Percentiles rank a stretch among this genome's conserved stretches.
These are phyloP conservation scores for Zasmidium angulare DNA, from an alignment of 2,329 filamentous ascomycete species.

Conservation along the genomic window DNA sequence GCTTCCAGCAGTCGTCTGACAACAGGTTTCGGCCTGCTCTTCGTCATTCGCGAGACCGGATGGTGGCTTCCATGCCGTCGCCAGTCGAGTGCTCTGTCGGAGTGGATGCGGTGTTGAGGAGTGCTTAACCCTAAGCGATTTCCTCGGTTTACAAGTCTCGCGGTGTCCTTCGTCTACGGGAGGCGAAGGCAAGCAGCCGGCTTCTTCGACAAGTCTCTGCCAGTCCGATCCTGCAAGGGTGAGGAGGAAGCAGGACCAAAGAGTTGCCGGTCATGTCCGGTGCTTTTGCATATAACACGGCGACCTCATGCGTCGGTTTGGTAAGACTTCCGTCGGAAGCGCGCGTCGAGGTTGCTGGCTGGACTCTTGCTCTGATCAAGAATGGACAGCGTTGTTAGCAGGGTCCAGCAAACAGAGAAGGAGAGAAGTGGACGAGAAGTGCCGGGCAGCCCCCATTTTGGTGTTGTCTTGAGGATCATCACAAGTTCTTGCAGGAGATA, in stretches of 20 bases:
- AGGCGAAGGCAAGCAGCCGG: conserved; percentile 63
- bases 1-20: conserved; percentile 12
- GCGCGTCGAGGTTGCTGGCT: conserved; percentile 71
- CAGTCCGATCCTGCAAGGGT: conserved; percentile 17
- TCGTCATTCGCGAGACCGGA: conserved; percentile 9
- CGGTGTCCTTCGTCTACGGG: conserved; percentile 32
- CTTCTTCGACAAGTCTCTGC: conserved; percentile 62
- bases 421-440: conserved; percentile 53
- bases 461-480: conserved; percentile 54
- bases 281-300: conserved; percentile 38
- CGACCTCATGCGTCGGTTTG: conserved; percentile 71
- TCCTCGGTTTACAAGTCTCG: conserved; percentile 61
- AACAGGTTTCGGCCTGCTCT: conserved; percentile 34
- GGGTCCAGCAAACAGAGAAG: conserved; percentile 33
- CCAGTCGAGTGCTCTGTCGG: conserved; percentile 27
- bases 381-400: conserved; percentile 56
- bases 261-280: conserved; percentile 34
- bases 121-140: conserved; percentile 95
- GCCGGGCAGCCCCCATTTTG: conserved; percentile 48
- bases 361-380: conserved; percentile 69
- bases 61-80: conserved; percentile 48
- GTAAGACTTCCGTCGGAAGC: conserved; percentile 74
- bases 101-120: conserved; percentile 45
- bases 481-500: conserved; percentile 17
- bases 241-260: conserved; percentile 29